A percentile compares a stretch with the other conserved stretches of the same genome.
phyloP scores from a whole-genome alignment of 805 yeast genomes.

The Candida patagonica region DNA sequence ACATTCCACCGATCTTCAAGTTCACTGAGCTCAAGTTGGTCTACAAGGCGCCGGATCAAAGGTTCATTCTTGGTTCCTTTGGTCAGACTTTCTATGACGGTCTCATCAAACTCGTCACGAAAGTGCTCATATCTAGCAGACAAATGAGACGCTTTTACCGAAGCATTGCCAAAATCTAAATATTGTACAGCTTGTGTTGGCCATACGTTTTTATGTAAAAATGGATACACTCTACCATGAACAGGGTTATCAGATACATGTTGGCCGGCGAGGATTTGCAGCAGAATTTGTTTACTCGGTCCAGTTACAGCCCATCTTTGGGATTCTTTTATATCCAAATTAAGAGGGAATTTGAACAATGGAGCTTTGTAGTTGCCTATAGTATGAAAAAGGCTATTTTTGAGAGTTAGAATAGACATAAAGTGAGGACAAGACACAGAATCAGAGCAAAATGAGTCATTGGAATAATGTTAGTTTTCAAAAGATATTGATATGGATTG shows the following conservation, averaged over 20 bases:
- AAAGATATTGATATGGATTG: no score
- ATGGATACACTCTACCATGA: slow-evolving; percentile 45
- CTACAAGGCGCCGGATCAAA: slow-evolving; percentile 35
- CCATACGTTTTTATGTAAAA: slow-evolving; percentile 33
- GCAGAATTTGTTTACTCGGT: slow-evolving; percentile 43
- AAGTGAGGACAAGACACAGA: no score
- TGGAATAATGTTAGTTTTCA: no score
- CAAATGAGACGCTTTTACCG: slow-evolving; percentile 48
- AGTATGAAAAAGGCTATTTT: slow-evolving; percentile 10
- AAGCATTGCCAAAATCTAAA: slow-evolving; percentile 41
- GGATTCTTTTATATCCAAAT: slow-evolving; percentile 30
- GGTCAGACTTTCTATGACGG: slow-evolving; percentile 52
- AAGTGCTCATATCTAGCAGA: slow-evolving; percentile 85
- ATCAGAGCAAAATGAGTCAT: no score
- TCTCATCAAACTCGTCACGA: slow-evolving; percentile 75
- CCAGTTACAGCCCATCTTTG: slow-evolving; percentile 52
- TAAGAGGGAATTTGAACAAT: slow-evolving; percentile 34
- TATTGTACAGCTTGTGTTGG: slow-evolving; percentile 38
- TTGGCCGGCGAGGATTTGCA: slow-evolving; percentile 49
- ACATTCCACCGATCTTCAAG: slow-evolving; percentile 69
- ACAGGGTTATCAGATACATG: slow-evolving; percentile 43
- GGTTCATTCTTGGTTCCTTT: slow-evolving; percentile 40
- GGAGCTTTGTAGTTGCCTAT: slow-evolving; percentile 5
- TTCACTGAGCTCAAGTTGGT: slow-evolving; percentile 44
- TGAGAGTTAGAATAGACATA: slow-evolving; percentile 6